These are phyloP conservation scores for Acacia acuminata DNA, from an alignment of 306 rosid genomes.

Conservation along the genomic window DNA sequence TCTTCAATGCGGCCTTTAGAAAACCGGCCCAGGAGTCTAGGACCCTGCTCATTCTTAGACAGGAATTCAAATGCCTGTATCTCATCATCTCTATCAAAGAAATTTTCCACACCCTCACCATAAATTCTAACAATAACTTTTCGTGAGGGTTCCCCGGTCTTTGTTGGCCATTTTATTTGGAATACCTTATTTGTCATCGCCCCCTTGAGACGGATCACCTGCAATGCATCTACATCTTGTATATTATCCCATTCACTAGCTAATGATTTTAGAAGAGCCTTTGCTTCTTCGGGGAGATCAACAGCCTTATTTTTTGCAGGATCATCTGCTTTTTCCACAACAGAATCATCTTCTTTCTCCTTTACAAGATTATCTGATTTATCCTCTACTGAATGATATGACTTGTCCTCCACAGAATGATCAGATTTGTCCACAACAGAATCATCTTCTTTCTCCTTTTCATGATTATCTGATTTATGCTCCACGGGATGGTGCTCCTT, in stretches of 20 bases:
- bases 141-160: constrained; percentile 46
- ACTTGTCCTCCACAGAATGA: constrained; percentile 26
- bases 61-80: constrained; percentile 59
- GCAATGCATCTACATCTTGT: constrained; percentile 52
- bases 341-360: constrained; percentile 37
- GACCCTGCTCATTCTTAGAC: constrained; percentile 82
- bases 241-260: constrained; percentile 75
- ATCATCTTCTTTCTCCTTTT: constrained; percentile 32
- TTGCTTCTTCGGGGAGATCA: constrained; percentile 62
- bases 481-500: constrained; percentile 19
- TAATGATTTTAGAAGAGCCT: constrained; percentile 53
- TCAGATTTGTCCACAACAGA: neutral
- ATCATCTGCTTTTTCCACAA: constrained; percentile 38
- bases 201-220: constrained; percentile 73
- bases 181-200: constrained; percentile 85
- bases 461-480: neutral
- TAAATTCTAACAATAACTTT: constrained; percentile 77
- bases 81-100: constrained; percentile 69
- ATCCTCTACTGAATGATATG: constrained; percentile 22
- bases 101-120: constrained; percentile 73
- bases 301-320: constrained; percentile 27
- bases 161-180: constrained; percentile 82
- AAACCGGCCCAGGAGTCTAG: constrained; percentile 74
- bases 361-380: neutral
- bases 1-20: constrained; percentile 78